These are phyloP conservation scores for Yarrowia sp. DNA, from an alignment of 805 yeast genomes.

Conservation along the genomic window DNA sequence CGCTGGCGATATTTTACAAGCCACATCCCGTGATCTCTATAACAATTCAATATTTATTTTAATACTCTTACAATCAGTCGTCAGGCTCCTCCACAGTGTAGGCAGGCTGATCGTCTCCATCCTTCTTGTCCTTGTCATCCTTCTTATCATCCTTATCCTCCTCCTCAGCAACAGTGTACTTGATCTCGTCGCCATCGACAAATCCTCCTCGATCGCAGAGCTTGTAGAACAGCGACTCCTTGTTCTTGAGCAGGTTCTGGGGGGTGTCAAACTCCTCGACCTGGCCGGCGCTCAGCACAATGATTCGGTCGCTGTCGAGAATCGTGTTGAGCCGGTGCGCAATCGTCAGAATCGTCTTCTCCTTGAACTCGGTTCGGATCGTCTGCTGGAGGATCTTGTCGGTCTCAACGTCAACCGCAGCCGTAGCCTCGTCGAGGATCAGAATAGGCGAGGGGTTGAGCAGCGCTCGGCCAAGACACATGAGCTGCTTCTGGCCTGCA, in stretches of 20 bases:
- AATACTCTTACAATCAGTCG: background rate
- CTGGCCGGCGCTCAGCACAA: constrained; percentile 67
- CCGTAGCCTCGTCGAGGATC: constrained; percentile 76
- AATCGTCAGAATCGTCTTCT: constrained; percentile 74
- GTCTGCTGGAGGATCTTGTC: constrained; percentile 74
- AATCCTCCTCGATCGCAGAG: constrained; percentile 82
- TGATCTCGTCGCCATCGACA: background rate
- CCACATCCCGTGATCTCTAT: too few species aligned
- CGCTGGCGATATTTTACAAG: too few species aligned
- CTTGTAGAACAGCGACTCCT: constrained; percentile 70
- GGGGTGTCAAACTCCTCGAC: constrained; percentile 74
- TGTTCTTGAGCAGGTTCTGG: constrained; percentile 58
- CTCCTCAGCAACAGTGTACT: background rate
- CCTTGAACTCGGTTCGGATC: constrained; percentile 60
- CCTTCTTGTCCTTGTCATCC: background rate
- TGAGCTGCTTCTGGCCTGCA: constrained; percentile 76
- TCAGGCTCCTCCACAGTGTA: background rate
- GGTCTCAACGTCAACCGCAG: constrained; percentile 79
- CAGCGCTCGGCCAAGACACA: constrained; percentile 76
- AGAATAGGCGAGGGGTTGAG: constrained; percentile 65
- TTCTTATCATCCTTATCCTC: background rate
- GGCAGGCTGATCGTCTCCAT: background rate
- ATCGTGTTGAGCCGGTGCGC: constrained; percentile 83
- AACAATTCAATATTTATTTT: too few species aligned
- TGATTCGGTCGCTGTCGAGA: constrained; percentile 71